phyloP scores from a whole-genome alignment of 352 stramenopile species.

The Pythium dissimile region DNA sequence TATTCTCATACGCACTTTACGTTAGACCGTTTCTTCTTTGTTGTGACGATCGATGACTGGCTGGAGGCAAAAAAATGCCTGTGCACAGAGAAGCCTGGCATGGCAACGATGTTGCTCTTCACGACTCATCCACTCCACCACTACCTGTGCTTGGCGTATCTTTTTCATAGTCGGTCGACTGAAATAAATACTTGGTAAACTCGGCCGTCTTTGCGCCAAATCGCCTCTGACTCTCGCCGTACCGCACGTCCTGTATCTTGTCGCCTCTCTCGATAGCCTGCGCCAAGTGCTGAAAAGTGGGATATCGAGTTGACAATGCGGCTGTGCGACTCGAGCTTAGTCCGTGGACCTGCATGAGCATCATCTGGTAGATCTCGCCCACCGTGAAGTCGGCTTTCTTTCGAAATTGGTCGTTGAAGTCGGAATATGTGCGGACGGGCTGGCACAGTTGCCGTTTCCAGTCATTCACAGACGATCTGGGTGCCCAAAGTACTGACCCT shows the following conservation, averaged over 20 bases:
- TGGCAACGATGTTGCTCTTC: background rate
- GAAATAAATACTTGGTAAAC: constrained; percentile 14
- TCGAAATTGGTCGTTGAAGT: constrained; percentile 74
- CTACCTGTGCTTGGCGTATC: constrained; percentile 1
- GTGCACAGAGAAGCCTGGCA: background rate
- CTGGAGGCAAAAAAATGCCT: background rate
- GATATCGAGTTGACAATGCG: constrained; percentile 33
- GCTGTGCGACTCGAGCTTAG: constrained; percentile 54
- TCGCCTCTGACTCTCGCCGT: constrained; percentile 20
- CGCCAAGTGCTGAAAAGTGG: constrained; percentile 50
- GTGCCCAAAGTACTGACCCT: background rate
- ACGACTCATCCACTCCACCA: background rate
- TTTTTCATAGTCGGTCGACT: constrained; percentile 20
- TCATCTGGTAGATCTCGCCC: constrained; percentile 76
- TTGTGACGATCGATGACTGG: too few species aligned
- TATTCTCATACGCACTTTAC: too few species aligned
- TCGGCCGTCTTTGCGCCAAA: constrained; percentile 17
- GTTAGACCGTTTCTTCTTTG: too few species aligned
- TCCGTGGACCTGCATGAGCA: constrained; percentile 74
- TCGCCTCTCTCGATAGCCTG: constrained; percentile 25
- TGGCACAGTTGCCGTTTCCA: constrained; percentile 39
- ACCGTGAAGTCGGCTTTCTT: constrained; percentile 74
- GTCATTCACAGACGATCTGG: constrained; percentile 18
- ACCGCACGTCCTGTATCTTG: constrained; percentile 19
- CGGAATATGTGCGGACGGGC: constrained; percentile 40